Evolutionary conservation across 768 basidiomycete genomes (phyloP), one percentile per base, ranked within the genome.

Genomic region (Amanita phalloides): DNA sequence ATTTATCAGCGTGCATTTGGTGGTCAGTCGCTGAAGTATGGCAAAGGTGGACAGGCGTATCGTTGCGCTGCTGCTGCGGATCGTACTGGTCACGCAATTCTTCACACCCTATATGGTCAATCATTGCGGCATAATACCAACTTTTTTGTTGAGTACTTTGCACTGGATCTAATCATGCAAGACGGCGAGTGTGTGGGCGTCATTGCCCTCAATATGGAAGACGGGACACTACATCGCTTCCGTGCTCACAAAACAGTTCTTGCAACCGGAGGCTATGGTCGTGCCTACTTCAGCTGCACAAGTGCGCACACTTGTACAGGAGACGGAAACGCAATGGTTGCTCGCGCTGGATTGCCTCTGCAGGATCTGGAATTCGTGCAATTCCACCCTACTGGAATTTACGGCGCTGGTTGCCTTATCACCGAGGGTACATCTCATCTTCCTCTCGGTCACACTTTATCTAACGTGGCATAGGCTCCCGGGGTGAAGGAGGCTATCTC

Each of bases 121-220:
- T 98, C 95, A 53, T 82, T 99, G 55, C 86, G 92, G 53, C 96
- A 99, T 76, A 85, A 98, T 76, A 98, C 96, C 66, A 95, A 98
- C 71, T 99, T 97, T 72, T 99, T 99, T 76, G 98, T 99, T 68
- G 96, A 99, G 68, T 99, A 95, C 71, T 98, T 99, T 67, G 96
- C 95, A n/a, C 81, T 95, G 53, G 96, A 99, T 67, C 74, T 99
- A 54, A 91, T 99, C 67, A 99, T 99, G 96, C 77, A 98, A 66
- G 92, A 88, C 56, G 96, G 94, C 60, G 92, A 97, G 70, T 99
- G 96, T 74, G 94, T 99, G 53, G 96, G 96, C 72, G 96, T 99
- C 48, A 89, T 98, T 64, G 96, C 96, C 11, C 79, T 98, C 58
- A 99, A 97, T 76, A 95, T 97, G 92, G 96, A 99, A 72, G 96